Base-by-base conservation (phyloP, 192 early-diverging fungal species). In the Pilaira anomala region DNA sequence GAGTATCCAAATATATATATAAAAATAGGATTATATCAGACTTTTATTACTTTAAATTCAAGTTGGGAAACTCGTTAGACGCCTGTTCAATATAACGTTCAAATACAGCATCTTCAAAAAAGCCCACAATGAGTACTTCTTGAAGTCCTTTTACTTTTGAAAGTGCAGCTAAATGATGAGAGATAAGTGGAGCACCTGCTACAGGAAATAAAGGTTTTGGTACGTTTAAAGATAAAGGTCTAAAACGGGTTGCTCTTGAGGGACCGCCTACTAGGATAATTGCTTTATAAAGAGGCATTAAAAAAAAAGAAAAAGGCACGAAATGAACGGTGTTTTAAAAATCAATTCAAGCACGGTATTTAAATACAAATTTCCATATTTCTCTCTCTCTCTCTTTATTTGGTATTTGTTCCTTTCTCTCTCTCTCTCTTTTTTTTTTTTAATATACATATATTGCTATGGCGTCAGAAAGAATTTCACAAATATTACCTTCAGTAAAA, bases 131-230 rank as follows among this genome's bases (percentile, higher is more conserved):
- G 49, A 97, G 78, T 60, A 99, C 94, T 74, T 99, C 97, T 71
- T 86, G 89, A 67, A 99, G 83, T 30, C 87, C 91, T 48, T 87
- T 78, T 48, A 97, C 78, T 75, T 89, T 90, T 16, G 94, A 90
- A 36, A 99, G 85, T 5, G 95, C 93, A 41, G 86, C 84, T 67
- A 99, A 87, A 73, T 97, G 97, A 80, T 99, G 97, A 73, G 88
- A 91, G 78, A 97, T 94, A 77, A 97, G 91, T 60, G 97, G 93
- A 49, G 82, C 79, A 25, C 95, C 95, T 33, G 94, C 97, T 48
- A 99, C 93, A 5, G 97, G 97, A 78, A 99, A 99, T 59, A 99
- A 79, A 22, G 97, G 95, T 77, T 99, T 96, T 40, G 97, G 97
- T 7, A 89, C 84, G 69, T 95, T 88, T 82, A 97, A 88, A 57